phyloP scores from a whole-genome alignment of 192 early-diverging fungal species.

The Backusella parvicylindrica region DNA sequence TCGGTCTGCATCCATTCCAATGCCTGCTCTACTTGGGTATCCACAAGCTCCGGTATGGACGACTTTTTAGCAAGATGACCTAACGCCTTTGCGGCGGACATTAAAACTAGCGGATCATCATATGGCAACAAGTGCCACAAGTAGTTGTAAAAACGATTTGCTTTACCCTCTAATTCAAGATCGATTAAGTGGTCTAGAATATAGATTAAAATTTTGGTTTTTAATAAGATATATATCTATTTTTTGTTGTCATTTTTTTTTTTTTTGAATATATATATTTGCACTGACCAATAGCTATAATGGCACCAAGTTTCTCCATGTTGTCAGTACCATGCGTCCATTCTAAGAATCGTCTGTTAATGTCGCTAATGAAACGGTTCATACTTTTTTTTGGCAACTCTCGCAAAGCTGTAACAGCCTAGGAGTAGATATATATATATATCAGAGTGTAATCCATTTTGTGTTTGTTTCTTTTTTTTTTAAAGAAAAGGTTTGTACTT shows the following conservation, averaged over 20 bases:
- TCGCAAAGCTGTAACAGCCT: slow-evolving; percentile 31
- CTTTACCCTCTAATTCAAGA: slow-evolving; percentile 77
- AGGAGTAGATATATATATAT: not conserved
- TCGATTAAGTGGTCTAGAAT: slow-evolving; percentile 74
- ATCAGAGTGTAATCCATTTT: not conserved
- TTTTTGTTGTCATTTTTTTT: not conserved
- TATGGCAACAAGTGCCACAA: slow-evolving; percentile 70
- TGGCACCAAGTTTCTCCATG: slow-evolving; percentile 76
- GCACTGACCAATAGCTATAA: slow-evolving; percentile 70
- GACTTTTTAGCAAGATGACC: slow-evolving; percentile 67
- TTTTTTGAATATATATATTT: too few species aligned
- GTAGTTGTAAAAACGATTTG: slow-evolving; percentile 79
- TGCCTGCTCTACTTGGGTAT: slow-evolving; percentile 78
- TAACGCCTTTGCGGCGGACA: slow-evolving; percentile 66
- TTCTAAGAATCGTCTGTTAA: slow-evolving; percentile 79
- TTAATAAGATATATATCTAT: slow-evolving; percentile 7
- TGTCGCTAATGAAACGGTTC: slow-evolving; percentile 71
- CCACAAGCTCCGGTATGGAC: slow-evolving; percentile 79
- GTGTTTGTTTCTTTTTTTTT: not conserved
- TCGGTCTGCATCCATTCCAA: slow-evolving; percentile 87
- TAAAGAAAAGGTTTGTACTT: too few species aligned
- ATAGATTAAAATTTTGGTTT: not conserved
- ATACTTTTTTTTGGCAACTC: slow-evolving; percentile 71
- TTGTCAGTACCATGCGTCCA: slow-evolving; percentile 71
- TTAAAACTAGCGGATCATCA: slow-evolving; percentile 66